Evolutionary conservation across 2,329 filamentous ascomycete species (phyloP), one percentile per base, ranked within the genome.

Genomic region (Pseudogymnoascus sp.): DNA sequence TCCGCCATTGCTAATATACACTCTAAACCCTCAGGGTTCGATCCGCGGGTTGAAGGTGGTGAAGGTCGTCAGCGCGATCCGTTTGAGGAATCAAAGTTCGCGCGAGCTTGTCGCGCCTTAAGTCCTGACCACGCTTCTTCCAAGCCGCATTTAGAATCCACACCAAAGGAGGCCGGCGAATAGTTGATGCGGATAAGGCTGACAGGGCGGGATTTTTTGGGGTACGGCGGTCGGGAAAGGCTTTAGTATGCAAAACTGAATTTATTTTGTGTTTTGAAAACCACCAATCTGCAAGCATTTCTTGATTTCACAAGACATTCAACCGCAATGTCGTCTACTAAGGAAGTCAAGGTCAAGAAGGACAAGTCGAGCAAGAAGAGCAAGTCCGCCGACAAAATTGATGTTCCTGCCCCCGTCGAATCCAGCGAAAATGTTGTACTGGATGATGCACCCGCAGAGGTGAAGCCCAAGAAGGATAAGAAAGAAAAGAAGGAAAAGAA

Each of bases 401-500:
- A 69, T 42, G 29, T n/a, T 46, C 46, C 46, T 19, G 21, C 64
- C 19, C 23, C 59, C 4, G 53, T 44, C 26, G 33, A 59, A 26
- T 2, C 42, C 33, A 29, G 42, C 5, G 21, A 63, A 19, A 19
- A 60, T 60, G 35, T 40, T 17, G 19, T 63, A 11, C 31, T 23
- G 5, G 38, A 37, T 37, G 19, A 23, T 40, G 44, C 46, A 63
- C 33, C 37, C 6, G 33, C 9, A 11, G 26, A 61, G 40, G 46
- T 60, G 23, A 65, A 65, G 44, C 56, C 67, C 1, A 63, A 61
- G 53, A 68, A 65, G 42, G 59, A 59, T 9, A 62, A 66, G 64
- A 64, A 68, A 15, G 46, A 63, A n/a, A 64, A 66, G 40, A 64
- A 64, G 13, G 59, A 65, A 29, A 61, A 61, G 50, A 80, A 80